phyloP scores from a whole-genome alignment of 768 basidiomycete genomes.

The Hemileccinum rubropunctum region DNA sequence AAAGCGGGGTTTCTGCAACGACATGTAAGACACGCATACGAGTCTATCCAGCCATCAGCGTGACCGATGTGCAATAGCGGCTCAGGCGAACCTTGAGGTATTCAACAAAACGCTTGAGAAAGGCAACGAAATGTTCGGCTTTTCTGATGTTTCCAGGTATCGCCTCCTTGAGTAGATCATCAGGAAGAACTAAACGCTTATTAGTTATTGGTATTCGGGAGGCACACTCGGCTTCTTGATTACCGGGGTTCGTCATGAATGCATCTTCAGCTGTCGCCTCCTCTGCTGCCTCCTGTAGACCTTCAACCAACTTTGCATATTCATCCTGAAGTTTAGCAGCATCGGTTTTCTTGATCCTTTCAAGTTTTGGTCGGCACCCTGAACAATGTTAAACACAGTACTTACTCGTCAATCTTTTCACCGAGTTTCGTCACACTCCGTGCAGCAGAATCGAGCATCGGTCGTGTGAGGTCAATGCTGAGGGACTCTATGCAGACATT shows the following conservation, averaged over 20 bases:
- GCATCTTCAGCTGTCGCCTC: constrained; percentile 64
- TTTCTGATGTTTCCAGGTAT: constrained; percentile 98
- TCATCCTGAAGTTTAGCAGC: constrained; percentile 94
- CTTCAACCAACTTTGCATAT: constrained; percentile 93
- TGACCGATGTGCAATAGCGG: not conserved
- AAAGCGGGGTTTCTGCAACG: constrained; percentile 95
- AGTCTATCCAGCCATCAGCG: constrained; percentile 54
- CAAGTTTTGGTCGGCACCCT: constrained; percentile 2
- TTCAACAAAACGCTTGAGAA: constrained; percentile 96
- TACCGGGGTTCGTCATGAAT: constrained; percentile 89
- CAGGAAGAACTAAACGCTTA: constrained; percentile 70
- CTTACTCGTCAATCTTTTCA: constrained; percentile 94
- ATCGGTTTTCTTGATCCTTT: constrained; percentile 90
- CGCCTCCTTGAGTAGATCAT: constrained; percentile 92
- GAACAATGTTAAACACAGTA: constrained; percentile 6
- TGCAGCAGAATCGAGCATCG: constrained; percentile 94
- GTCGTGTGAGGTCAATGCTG: constrained; percentile 94
- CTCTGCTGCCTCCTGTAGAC: constrained; percentile 75
- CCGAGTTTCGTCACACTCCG: constrained; percentile 83
- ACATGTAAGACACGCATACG: constrained; percentile 99
- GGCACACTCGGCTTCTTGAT: constrained; percentile 10
- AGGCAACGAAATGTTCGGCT: constrained; percentile 98
- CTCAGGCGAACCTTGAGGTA: constrained; percentile 77
- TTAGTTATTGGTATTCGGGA: not conserved
- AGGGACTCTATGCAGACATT: constrained; percentile 99